Base-by-base conservation (phyloP, 2,329 filamentous ascomycete genomes). In the Piedraia hortae region DNA sequence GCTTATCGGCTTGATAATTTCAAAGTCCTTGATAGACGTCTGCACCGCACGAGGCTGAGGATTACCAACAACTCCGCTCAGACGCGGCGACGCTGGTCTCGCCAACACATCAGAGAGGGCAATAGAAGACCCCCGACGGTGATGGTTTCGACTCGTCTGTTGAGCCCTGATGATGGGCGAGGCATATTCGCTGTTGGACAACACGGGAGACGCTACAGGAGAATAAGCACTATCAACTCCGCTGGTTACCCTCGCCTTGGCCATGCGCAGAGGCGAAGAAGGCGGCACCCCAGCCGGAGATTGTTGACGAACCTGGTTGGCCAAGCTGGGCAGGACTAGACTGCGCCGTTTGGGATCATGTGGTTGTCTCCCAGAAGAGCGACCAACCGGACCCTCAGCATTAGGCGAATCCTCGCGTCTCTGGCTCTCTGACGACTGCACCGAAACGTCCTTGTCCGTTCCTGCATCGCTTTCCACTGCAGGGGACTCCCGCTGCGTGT, bases 1-100 rank as follows among this genome's bases (percentile, higher is more conserved):
- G 48, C 85, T 97, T 46, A 97, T 97, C 4, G 85, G 85, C 41
- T 97, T 97, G 50, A 97, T 90, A 34, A 97, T 90, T 43, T 97
- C 85, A 35, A 97, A 97, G 39, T 97, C 85, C 37, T 93, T 93
- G 50, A 97, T 97, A 0, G 88, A 97, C 5, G 82, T 78, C 3
- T 85, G 75, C 1, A 82, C 70, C 14, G 82, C 77, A 26, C 78
- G 69, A 21, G 78, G 74, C 42, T 89, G 78, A 2, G 72, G 73
- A 14, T 80, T 73, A 17, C 66, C 62, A 26, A 62, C 68, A 10
- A 71, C 69, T 3, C 75, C 70, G 21, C 60, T 64, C 22, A 93
- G 46, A 12, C 78, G 65, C 4, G 85, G 85, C 4, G 85, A 97
- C 1, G 73, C 58, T 0, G 82, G 77, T 7, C 37, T 29, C 9